These are phyloP conservation scores for Ophiostoma ulmi DNA, from an alignment of 2,329 filamentous ascomycete species.

Conservation along the genomic window DNA sequence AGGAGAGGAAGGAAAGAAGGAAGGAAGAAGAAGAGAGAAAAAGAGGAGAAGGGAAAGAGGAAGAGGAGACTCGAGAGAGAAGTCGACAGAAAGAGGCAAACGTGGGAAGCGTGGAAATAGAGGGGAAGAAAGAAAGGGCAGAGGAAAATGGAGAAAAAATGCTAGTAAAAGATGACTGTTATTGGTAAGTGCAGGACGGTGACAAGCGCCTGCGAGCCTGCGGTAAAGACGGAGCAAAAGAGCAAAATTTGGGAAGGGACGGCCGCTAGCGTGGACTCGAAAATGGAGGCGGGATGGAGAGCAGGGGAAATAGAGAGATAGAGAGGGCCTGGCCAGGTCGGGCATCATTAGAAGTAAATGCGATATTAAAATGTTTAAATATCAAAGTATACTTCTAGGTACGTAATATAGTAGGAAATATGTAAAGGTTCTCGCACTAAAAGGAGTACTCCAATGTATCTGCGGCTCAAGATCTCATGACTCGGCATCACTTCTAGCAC, in stretches of 20 bases:
- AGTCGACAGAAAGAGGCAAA: slow-evolving; percentile 10
- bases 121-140: slow-evolving; percentile 23
- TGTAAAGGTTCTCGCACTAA: too few species aligned
- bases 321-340: not conserved
- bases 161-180: not conserved
- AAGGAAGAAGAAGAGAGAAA: slow-evolving; percentile 22
- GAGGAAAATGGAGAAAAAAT: slow-evolving; percentile 18
- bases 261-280: slow-evolving; percentile 7
- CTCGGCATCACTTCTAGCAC: too few species aligned
- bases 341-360: not conserved
- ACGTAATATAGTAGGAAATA: not conserved
- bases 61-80: slow-evolving; percentile 21
- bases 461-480: too few species aligned
- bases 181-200: not conserved
- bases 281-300: not conserved
- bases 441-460: too few species aligned
- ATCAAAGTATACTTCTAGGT: not conserved
- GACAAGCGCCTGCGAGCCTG: not conserved
- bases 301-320: too few species aligned
- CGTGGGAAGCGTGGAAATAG: slow-evolving; percentile 3
- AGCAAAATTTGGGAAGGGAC: not conserved
- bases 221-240: not conserved
- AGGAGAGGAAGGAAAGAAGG: slow-evolving; percentile 25
- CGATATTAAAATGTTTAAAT: not conserved
- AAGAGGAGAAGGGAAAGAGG: slow-evolving; percentile 10